Evolutionary conservation across 495 filamentous ascomycete genomes (phyloP).

Genomic region (Daldinia vernicosa): DNA sequence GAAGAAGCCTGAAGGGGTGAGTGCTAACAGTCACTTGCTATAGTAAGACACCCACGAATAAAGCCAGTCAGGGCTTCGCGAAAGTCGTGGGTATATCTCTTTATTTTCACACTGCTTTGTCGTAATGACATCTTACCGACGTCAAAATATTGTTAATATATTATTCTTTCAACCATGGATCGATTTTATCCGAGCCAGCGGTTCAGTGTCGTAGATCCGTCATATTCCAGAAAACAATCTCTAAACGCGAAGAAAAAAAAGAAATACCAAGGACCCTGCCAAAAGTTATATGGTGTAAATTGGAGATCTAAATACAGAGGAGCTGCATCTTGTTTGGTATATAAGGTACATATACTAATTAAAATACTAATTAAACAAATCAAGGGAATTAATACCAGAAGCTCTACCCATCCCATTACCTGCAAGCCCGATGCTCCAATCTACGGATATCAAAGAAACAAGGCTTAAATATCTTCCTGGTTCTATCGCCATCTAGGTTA

Average conservation of each 20-base stretch:
- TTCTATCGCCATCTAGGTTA: background rate
- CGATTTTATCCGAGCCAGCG: too few relatives aligned
- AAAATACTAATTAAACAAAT: background rate
- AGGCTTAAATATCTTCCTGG: too few relatives aligned
- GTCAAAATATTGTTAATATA: too few relatives aligned
- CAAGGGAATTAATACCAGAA: background rate
- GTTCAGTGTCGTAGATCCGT: too few relatives aligned
- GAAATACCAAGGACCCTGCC: too few relatives aligned
- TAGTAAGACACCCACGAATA: conserved; percentile 13
- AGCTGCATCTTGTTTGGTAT: background rate
- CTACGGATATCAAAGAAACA: background rate
- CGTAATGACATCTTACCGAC: background rate
- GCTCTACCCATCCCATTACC: background rate
- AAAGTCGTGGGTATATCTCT: background rate
- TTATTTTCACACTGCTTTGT: background rate
- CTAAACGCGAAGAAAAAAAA: too few relatives aligned
- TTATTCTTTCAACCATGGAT: too few relatives aligned
- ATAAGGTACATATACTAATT: background rate
- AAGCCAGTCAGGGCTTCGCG: background rate
- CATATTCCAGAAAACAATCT: too few relatives aligned
- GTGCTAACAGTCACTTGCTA: conserved; percentile 37
- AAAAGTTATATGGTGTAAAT: background rate
- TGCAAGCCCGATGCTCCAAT: background rate
- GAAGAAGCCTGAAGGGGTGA: conserved; percentile 61
- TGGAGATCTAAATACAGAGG: background rate